These are phyloP conservation scores for Botryotinia globosa DNA, from an alignment of 2,329 filamentous ascomycete genomes.

Conservation along the genomic window DNA sequence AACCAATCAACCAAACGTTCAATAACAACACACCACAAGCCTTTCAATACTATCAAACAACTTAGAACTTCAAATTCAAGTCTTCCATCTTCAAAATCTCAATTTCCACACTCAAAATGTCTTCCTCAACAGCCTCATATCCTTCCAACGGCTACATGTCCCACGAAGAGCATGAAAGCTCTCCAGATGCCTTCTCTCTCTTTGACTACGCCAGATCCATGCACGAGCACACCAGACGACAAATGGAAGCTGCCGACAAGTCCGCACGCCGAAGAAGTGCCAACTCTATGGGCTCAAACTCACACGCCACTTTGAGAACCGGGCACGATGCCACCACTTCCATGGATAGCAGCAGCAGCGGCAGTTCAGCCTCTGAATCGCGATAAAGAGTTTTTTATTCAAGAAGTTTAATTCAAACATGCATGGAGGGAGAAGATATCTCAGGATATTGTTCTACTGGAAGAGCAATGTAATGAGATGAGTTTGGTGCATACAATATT, in stretches of 20 bases:
- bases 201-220: slow-evolving; percentile 56
- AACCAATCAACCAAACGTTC: background rate
- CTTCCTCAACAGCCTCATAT: slow-evolving; percentile 1
- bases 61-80: background rate
- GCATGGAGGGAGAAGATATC: background rate
- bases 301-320: slow-evolving; percentile 21
- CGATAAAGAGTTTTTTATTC: background rate
- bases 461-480: background rate
- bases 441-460: background rate
- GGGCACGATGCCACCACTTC: background rate
- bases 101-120: slow-evolving; percentile 2
- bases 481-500: background rate
- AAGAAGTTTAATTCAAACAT: background rate
- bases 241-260: slow-evolving; percentile 58
- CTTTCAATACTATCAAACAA: background rate
- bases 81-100: background rate
- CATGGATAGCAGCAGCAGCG: background rate
- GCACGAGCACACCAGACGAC: slow-evolving; percentile 62
- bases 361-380: background rate
- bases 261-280: slow-evolving; percentile 40
- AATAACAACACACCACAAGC: background rate
- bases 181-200: slow-evolving; percentile 23
- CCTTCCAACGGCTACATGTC: background rate
- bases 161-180: background rate
- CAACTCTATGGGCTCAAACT: slow-evolving; percentile 19